A percentile compares a stretch with the other conserved stretches of the same genome.
These are phyloP conservation scores for Cryptococcus sp. DNA, from an alignment of 1,284 basidiomycete genomes.

Conservation along the genomic window DNA sequence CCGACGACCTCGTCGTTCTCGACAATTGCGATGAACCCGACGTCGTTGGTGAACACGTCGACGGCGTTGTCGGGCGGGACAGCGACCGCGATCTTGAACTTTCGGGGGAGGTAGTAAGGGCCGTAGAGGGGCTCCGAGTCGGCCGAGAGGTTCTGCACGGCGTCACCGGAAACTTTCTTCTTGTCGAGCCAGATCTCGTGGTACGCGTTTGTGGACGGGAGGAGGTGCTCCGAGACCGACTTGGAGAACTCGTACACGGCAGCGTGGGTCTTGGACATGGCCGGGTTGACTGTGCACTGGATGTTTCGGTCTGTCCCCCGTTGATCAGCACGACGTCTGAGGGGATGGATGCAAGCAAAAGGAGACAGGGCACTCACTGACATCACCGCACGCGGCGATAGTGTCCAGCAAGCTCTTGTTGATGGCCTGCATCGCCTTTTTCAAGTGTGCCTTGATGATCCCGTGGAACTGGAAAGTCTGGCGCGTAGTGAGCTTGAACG, in stretches of 20 bases:
- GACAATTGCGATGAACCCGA: constrained; percentile 91
- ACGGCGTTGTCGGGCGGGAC: constrained; percentile 96
- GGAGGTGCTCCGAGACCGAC: constrained; percentile 76
- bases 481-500: constrained; percentile 96
- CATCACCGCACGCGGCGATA: constrained; percentile 96
- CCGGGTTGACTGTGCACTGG: constrained; percentile 87
- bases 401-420: constrained; percentile 91
- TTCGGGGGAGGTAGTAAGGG: constrained; percentile 92
- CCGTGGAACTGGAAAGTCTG: constrained; percentile 99
- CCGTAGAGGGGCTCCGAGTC: constrained; percentile 97
- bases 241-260: constrained; percentile 86
- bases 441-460: constrained; percentile 91
- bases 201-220: constrained; percentile 90
- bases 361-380: constrained; percentile 59
- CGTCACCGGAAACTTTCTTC: constrained; percentile 86
- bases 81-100: constrained; percentile 98
- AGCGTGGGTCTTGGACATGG: constrained; percentile 75
- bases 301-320: constrained; percentile 63
- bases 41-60: constrained; percentile 92
- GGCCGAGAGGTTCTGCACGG: constrained; percentile 58
- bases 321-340: not conserved
- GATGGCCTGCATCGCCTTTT: constrained; percentile 94
- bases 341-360: not conserved
- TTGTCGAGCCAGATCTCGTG: constrained; percentile 99
- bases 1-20: constrained; percentile 72